Evolutionary conservation across 169 alveolate species (phyloP), one percentile per base, ranked within the genome.

Genomic region (Theileria orientalis): DNA sequence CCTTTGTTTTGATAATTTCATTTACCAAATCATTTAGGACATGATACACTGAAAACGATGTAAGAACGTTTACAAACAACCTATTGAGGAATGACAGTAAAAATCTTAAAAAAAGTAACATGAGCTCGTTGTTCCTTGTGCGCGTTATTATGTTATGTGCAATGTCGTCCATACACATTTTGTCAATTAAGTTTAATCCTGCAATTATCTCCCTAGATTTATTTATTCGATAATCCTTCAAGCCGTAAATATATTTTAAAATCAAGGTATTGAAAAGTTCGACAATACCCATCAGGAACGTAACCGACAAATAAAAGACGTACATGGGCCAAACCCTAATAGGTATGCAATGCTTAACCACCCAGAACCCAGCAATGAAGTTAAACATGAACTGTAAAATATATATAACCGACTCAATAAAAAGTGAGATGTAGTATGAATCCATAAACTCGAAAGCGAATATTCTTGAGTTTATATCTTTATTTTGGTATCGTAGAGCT

Each of bases 401-500:
- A 44, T 35, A 56, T 21, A 70, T n/a, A 21, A 69, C 3, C 2
- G 75, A 63, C 14, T 77, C 86, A 30, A 69, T 52, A 30, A 62
- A 68, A 14, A 60, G 40, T 74, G 73, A 42, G 7, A 71, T n/a
- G 3, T 40, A 23, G n/a, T 60, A 77, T 2, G n/a, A n/a, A n/a
- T n/a, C n/a, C n/a, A n/a, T n/a, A n/a, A n/a, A n/a, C n/a, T n/a
- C n/a, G n/a, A n/a, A 63, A 3, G 83, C 23, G 54, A 51, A 69
- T 59, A 77, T 77, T 35, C 73, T 64, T 0, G 86, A 56, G 21
- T 74, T 16, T 23, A 77, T 29, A 7, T 77, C 86, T 16, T 59
- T 69, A 41, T 71, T 77, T n/a, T 77, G 73, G 54, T 61, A 42
- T 2, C 86, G 44, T 19, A 74, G 54, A 7, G 82, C 82, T 9